Evolutionary conservation across 2,329 filamentous ascomycete species (phyloP).

Genomic region (Fusarium concolor): DNA sequence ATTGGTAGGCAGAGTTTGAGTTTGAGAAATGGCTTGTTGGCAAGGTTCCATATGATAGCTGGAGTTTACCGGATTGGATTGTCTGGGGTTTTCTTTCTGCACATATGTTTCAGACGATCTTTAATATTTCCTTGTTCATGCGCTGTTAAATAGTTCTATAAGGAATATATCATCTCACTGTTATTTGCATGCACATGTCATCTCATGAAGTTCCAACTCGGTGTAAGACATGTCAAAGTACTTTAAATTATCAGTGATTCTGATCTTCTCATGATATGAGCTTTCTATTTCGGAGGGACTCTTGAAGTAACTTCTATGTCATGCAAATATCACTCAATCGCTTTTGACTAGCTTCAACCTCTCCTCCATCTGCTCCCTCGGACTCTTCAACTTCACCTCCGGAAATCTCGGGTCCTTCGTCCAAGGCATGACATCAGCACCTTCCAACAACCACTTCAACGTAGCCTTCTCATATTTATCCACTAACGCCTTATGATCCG

Average conservation of each 20-base stretch:
- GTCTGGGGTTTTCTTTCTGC: neutral
- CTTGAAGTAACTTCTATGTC: no score
- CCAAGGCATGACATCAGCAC: conserved; percentile 53
- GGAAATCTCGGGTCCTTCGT: conserved; percentile 51
- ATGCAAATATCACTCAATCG: no score
- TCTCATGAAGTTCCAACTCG: no score
- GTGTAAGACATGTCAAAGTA: no score
- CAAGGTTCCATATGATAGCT: neutral
- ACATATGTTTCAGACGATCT: neutral
- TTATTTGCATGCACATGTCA: no score
- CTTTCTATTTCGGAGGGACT: no score
- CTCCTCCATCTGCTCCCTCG: conserved; percentile 37
- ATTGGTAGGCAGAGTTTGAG: neutral
- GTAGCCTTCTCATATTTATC: conserved; percentile 47
- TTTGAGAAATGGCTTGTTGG: no score
- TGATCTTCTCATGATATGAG: no score
- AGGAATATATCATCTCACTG: no score
- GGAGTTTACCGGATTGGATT: neutral
- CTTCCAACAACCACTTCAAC: conserved; percentile 54
- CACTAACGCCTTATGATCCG: conserved; percentile 38
- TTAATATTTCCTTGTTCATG: neutral
- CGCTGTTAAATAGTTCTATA: neutral
- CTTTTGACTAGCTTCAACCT: conserved; percentile 23
- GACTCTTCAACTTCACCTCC: conserved; percentile 20
- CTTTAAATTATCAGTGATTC: no score